phyloP scores from a whole-genome alignment of 257 asterid genomes.

The Solanum appendiculatum region DNA sequence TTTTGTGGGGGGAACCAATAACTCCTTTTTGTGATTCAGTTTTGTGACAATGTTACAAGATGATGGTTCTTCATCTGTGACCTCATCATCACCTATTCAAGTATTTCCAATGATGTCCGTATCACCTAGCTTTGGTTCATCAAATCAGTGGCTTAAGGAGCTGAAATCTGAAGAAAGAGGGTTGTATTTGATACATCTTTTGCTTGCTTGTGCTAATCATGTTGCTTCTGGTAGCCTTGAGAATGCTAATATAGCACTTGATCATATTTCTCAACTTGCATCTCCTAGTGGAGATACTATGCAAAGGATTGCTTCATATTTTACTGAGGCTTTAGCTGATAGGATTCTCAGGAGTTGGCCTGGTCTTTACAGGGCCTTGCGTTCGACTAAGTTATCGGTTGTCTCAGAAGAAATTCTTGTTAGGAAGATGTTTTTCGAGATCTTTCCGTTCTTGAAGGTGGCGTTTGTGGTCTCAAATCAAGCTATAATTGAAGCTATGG shows the following conservation, averaged over 20 bases:
- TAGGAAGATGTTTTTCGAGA: constrained; percentile 66
- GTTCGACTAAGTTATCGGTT: constrained; percentile 35
- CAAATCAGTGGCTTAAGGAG: constrained; percentile 75
- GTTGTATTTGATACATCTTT: constrained; percentile 59
- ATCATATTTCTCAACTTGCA: constrained; percentile 81
- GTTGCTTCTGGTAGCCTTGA: constrained; percentile 72
- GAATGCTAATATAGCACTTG: constrained; percentile 77
- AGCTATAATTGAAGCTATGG: constrained; percentile 90
- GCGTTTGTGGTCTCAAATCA: constrained; percentile 74
- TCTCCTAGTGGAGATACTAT: constrained; percentile 82
- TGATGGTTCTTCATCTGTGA: constrained; percentile 82
- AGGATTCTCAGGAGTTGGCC: constrained; percentile 76
- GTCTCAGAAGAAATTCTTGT: constrained; percentile 60
- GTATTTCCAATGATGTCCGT: constrained; percentile 44
- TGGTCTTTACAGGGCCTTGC: constrained; percentile 69
- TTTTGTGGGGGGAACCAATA: not conserved
- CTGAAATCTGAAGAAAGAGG: constrained; percentile 93
- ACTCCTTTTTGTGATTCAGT: not conserved
- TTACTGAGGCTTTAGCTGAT: constrained; percentile 78
- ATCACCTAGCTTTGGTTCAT: constrained; percentile 50
- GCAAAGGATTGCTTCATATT: constrained; percentile 87
- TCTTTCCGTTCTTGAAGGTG: constrained; percentile 67
- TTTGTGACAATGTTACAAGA: constrained; percentile 63
- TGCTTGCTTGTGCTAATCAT: constrained; percentile 79
- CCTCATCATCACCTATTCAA: constrained; percentile 57